Evolutionary conservation across 1,284 basidiomycete species (phyloP).

Genomic region (Abortiporus biennis): DNA sequence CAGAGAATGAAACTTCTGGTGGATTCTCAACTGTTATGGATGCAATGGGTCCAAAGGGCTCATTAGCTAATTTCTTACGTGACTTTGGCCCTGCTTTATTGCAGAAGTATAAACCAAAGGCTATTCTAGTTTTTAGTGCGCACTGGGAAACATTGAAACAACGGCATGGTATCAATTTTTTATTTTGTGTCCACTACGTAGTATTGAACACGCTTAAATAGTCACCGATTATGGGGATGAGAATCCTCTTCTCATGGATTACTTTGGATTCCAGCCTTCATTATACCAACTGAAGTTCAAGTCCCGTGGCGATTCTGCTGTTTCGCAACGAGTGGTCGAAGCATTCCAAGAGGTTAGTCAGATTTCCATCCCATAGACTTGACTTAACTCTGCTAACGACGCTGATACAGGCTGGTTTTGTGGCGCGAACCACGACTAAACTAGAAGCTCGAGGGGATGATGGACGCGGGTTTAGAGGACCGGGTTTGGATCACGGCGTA

Average conservation of each 20-base stretch:
- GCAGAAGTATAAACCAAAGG: conserved; percentile 68
- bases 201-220: conserved; percentile 15
- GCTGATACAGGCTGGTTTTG: conserved; percentile 43
- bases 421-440: conserved; percentile 43
- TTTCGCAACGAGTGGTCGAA: conserved; percentile 55
- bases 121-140: conserved; percentile 74
- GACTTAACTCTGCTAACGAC: conserved; percentile 2
- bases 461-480: conserved; percentile 59
- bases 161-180: conserved; percentile 37
- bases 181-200: background rate
- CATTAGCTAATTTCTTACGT: conserved; percentile 53
- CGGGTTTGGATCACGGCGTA: conserved; percentile 64
- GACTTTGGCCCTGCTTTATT: conserved; percentile 65
- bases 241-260: conserved; percentile 71
- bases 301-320: conserved; percentile 50
- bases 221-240: conserved; percentile 70
- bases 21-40: conserved; percentile 22
- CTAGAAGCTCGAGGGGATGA: conserved; percentile 58
- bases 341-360: conserved; percentile 46
- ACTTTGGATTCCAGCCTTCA: conserved; percentile 56
- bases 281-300: conserved; percentile 64
- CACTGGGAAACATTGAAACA: conserved; percentile 68
- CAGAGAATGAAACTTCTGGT: conserved; percentile 17
- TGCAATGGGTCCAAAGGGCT: conserved; percentile 44
- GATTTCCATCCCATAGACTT: conserved; percentile 2